A percentile compares a stretch with the other conserved stretches of the same genome.
Evolutionary conservation across 129 eudicot genomes (phyloP).

Genomic region (Oenanthe sinensis): DNA sequence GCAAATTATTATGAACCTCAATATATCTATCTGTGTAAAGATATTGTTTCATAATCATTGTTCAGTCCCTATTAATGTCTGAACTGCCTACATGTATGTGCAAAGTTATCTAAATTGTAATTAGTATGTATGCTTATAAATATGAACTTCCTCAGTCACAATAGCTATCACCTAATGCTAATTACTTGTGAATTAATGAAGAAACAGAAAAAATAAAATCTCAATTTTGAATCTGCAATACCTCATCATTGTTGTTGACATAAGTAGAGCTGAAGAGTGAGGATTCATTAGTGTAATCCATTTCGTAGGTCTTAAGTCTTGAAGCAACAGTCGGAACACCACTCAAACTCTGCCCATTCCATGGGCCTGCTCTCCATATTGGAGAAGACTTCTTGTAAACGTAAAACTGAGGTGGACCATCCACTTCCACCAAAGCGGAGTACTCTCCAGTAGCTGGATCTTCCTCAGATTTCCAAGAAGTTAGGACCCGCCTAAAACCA

Average conservation of each 20-base stretch:
- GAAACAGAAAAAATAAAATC: too few species aligned
- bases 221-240: background rate
- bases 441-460: constrained; percentile 5
- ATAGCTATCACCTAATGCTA: too few species aligned
- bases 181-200: too few species aligned
- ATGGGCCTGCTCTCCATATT: constrained; percentile 1
- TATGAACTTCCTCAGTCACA: too few species aligned
- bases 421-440: background rate
- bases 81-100: too few species aligned
- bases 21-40: too few species aligned
- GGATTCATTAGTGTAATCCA: background rate
- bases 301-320: background rate
- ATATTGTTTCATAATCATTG: too few species aligned
- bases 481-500: background rate
- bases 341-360: background rate
- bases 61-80: too few species aligned
- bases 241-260: background rate
- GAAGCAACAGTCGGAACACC: background rate
- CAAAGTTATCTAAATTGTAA: too few species aligned
- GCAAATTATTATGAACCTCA: too few species aligned
- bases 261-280: background rate
- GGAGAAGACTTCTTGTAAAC: background rate
- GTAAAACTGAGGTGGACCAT: background rate
- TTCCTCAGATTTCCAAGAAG: constrained; percentile 7
- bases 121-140: too few species aligned